Evolutionary conservation across 2,329 filamentous ascomycete genomes (phyloP).

Genomic region (Esteya vermicola): DNA sequence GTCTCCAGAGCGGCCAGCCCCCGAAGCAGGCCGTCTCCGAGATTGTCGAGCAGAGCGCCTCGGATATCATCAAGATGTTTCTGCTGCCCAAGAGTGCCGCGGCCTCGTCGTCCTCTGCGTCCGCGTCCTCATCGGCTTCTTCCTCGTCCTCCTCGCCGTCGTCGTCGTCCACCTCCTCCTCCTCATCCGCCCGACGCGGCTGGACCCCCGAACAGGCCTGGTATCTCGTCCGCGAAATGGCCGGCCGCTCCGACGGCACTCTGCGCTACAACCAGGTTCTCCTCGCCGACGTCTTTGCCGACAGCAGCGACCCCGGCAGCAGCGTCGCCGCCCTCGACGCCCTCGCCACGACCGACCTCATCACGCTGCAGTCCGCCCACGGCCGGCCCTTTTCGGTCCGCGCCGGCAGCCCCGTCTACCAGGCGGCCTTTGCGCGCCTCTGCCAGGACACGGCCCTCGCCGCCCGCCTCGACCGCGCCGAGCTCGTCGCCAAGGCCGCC

Average conservation of each 20-base stretch:
- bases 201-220: slow-evolving; percentile 85
- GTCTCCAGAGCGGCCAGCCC: slow-evolving; percentile 75
- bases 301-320: slow-evolving; percentile 39
- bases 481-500: slow-evolving; percentile 54
- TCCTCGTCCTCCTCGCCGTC: not conserved
- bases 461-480: slow-evolving; percentile 57
- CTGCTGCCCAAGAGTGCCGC: slow-evolving; percentile 32
- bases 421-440: slow-evolving; percentile 64
- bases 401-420: slow-evolving; percentile 75
- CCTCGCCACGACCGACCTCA: slow-evolving; percentile 74
- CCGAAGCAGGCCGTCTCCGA: slow-evolving; percentile 70
- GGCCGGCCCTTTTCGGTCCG: slow-evolving; percentile 67
- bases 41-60: slow-evolving; percentile 78
- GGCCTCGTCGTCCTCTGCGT: too few species aligned
- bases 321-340: slow-evolving; percentile 66
- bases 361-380: slow-evolving; percentile 56
- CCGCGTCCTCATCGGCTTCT: too few species aligned
- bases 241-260: slow-evolving; percentile 39
- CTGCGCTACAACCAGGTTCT: slow-evolving; percentile 80
- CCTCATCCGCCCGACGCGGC: slow-evolving; percentile 19
- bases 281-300: slow-evolving; percentile 60
- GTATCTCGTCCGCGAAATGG: slow-evolving; percentile 70
- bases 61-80: slow-evolving; percentile 89
- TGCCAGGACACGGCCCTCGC: slow-evolving; percentile 57
- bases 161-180: not conserved